phyloP scores from a whole-genome alignment of 805 yeast genomes.

The Pichia sporocuriosa region DNA sequence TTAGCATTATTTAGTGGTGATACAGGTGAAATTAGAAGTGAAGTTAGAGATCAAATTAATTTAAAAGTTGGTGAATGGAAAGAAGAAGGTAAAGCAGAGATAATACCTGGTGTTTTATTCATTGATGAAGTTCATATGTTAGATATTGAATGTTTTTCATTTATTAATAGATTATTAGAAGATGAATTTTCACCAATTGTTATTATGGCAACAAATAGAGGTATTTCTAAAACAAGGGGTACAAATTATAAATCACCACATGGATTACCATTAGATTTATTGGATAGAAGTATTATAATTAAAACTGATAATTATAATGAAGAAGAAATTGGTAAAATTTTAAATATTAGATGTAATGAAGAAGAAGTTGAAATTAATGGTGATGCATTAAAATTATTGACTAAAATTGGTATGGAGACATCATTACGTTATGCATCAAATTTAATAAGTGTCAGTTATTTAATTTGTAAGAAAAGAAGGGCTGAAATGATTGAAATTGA shows the following conservation, averaged over 20 bases:
- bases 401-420: conserved; percentile 65
- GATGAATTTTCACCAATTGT: conserved; percentile 90
- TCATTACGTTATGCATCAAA: conserved; percentile 91
- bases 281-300: conserved; percentile 86
- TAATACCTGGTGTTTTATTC: conserved; percentile 95
- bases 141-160: conserved; percentile 93
- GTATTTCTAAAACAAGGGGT: conserved; percentile 86
- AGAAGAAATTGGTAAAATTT: conserved; percentile 76
- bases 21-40: conserved; percentile 89
- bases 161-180: conserved; percentile 89
- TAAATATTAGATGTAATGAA: conserved; percentile 72
- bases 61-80: conserved; percentile 88
- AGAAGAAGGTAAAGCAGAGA: conserved; percentile 96
- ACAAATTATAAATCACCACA: conserved; percentile 88
- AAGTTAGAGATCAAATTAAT: conserved; percentile 57
- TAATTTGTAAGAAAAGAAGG: conserved; percentile 73
- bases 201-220: conserved; percentile 92
- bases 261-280: conserved; percentile 92
- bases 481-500: conserved; percentile 51
- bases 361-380: conserved; percentile 62
- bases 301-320: conserved; percentile 84
- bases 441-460: conserved; percentile 82
- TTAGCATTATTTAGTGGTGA: conserved; percentile 54
- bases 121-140: conserved; percentile 98
- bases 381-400: conserved; percentile 70